Percentiles rank a stretch among this genome's conserved stretches.
Conservation (phyloP, 1,284 basidiomycete genomes). For the Leccinum ponderosum region DNA sequence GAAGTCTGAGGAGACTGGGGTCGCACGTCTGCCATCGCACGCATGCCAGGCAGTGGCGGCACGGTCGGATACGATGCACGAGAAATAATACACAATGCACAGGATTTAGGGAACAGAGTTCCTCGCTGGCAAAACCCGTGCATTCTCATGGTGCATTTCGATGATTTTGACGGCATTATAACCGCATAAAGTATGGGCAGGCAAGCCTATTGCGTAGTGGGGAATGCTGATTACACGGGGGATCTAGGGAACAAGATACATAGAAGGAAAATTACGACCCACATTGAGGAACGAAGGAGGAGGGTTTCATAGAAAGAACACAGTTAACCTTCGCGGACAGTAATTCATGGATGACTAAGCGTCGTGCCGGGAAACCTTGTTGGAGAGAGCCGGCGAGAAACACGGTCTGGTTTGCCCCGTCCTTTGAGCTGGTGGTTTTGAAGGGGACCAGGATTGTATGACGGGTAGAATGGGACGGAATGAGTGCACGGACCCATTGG, state of each 20-base stretch:
- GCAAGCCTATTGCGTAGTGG: neutral
- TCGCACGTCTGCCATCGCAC: neutral
- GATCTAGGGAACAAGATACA: neutral
- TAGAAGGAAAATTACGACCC: neutral
- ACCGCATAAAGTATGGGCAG: neutral
- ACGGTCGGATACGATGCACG: neutral
- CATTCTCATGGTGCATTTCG: neutral
- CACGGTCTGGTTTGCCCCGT: neutral
- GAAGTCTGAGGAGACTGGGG: neutral
- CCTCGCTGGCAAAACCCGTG: neutral
- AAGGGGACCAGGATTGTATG: neutral
- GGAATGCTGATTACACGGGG: neutral
- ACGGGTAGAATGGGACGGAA: neutral
- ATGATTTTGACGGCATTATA: neutral
- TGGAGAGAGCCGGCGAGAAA: neutral
- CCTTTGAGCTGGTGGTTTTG: neutral
- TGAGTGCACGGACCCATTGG: constrained; percentile 29
- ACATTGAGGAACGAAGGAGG: neutral
- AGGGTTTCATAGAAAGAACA: neutral
- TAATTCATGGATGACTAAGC: constrained; percentile 30
- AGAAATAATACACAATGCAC: neutral
- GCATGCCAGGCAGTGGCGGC: neutral
- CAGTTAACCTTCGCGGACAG: constrained; percentile 28
- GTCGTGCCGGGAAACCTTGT: constrained; percentile 30
- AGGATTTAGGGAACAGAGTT: neutral